These are phyloP conservation scores for Rhodotorula babjevae DNA, from an alignment of 768 basidiomycete genomes.

Conservation along the genomic window DNA sequence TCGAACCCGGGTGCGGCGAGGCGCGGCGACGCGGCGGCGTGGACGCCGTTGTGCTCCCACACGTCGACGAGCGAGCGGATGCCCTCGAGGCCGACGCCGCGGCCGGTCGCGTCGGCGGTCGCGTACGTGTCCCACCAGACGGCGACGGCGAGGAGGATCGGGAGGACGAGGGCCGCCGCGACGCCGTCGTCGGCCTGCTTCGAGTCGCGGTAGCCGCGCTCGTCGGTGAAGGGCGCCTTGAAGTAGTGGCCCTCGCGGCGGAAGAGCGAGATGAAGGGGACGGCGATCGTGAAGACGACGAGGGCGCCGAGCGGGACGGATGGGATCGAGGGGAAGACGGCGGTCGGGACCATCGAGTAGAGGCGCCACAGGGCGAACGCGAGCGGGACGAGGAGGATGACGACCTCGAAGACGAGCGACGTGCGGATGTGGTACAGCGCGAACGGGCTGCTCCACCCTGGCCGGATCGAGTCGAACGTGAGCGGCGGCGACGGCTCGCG, in stretches of 20 bases:
- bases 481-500: constrained; percentile 20
- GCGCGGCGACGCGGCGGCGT: not conserved
- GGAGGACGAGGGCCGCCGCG: constrained; percentile 35
- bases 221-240: constrained; percentile 44
- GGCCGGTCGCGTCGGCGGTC: not conserved
- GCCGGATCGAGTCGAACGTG: constrained; percentile 29
- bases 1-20: not conserved
- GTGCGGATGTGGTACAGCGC: constrained; percentile 34
- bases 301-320: constrained; percentile 24
- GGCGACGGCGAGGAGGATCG: constrained; percentile 38
- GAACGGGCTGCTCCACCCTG: constrained; percentile 26
- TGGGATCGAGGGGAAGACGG: constrained; percentile 24
- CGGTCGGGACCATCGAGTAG: constrained; percentile 13
- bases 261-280: constrained; percentile 37
- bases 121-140: constrained; percentile 39
- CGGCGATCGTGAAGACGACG: constrained; percentile 17
- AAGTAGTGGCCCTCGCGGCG: constrained; percentile 29
- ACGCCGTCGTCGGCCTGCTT: constrained; percentile 41
- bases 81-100: constrained; percentile 24
- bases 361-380: constrained; percentile 37
- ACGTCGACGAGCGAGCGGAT: constrained; percentile 35
- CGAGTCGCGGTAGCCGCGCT: constrained; percentile 40
- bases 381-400: constrained; percentile 32
- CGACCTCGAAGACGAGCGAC: constrained; percentile 40
- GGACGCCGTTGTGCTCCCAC: constrained; percentile 37